Evolutionary conservation across 306 rosid genomes (phyloP).

Genomic region (Quercus agrifolia): DNA sequence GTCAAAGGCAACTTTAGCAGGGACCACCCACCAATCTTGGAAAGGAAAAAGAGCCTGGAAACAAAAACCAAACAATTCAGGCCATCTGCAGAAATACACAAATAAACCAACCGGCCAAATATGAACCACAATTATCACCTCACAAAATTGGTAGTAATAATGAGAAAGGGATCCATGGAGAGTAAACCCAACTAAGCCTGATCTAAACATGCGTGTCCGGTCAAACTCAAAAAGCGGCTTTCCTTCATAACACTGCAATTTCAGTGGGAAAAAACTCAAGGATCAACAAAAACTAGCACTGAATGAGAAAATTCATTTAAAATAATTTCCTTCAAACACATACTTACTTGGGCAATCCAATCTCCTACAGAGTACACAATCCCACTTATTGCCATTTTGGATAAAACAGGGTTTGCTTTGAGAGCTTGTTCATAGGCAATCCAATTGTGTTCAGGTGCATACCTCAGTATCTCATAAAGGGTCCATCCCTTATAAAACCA

Average conservation of each 20-base stretch:
- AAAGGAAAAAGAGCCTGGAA: conserved; percentile 78
- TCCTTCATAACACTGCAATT: conserved; percentile 82
- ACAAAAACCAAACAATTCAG: conserved; percentile 24
- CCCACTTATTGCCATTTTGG: conserved; percentile 95
- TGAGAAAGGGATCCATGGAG: conserved; percentile 99
- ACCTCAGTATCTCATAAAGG: conserved; percentile 80
- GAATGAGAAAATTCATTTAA: conserved; percentile 6
- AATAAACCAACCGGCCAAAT: conserved; percentile 23
- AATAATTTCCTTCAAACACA: conserved; percentile 10
- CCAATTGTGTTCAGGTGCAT: conserved; percentile 98
- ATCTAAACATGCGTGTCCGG: conserved; percentile 66
- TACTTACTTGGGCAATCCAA: conserved; percentile 97
- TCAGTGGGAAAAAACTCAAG: conserved; percentile 6
- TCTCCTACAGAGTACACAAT: conserved; percentile 85
- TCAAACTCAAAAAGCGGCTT: conserved; percentile 85
- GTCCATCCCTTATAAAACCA: conserved; percentile 86
- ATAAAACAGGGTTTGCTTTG: conserved; percentile 74
- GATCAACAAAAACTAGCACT: background rate
- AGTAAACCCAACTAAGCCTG: conserved; percentile 88
- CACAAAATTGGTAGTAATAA: conserved; percentile 92
- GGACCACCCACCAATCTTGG: conserved; percentile 95
- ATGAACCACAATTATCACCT: conserved; percentile 52
- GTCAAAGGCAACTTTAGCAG: conserved; percentile 87
- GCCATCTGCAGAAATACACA: conserved; percentile 23
- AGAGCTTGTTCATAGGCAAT: conserved; percentile 90